These are phyloP conservation scores for Sclerotiophoma versabilis DNA, from an alignment of 2,329 filamentous ascomycete species.

Conservation along the genomic window DNA sequence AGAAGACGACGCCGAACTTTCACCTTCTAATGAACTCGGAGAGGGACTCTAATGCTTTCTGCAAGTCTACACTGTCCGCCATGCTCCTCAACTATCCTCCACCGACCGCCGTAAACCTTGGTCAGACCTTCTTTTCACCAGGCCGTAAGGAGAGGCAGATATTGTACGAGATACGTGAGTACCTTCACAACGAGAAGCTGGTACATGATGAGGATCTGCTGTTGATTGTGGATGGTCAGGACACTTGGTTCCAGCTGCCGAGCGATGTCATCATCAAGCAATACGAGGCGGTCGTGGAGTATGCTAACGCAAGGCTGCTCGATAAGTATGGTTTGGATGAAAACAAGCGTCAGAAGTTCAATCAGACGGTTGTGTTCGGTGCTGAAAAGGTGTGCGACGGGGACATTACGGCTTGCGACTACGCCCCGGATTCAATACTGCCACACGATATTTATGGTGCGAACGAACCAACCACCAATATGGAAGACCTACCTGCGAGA, in stretches of 20 bases:
- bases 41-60: conserved; percentile 59
- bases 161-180: conserved; percentile 56
- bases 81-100: conserved; percentile 67
- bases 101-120: conserved; percentile 61
- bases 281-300: conserved; percentile 64
- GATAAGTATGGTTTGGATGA: conserved; percentile 56
- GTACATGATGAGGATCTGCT: conserved; percentile 67
- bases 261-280: conserved; percentile 68
- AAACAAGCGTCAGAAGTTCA: conserved; percentile 43
- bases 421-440: conserved; percentile 60
- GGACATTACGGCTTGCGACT: conserved; percentile 59
- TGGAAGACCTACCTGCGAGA: conserved; percentile 38
- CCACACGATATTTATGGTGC: conserved; percentile 58
- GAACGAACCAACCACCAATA: conserved; percentile 48
- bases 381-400: conserved; percentile 62
- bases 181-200: conserved; percentile 56
- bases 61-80: conserved; percentile 64
- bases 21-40: conserved; percentile 63
- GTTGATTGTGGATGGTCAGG: conserved; percentile 68
- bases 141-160: conserved; percentile 54
- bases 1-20: conserved; percentile 52
- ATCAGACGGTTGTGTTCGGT: conserved; percentile 63
- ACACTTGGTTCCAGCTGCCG: conserved; percentile 71
- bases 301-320: conserved; percentile 61
- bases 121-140: conserved; percentile 29